Base-by-base conservation (phyloP, 441 rosid species). In the Biscutella laevigata region DNA sequence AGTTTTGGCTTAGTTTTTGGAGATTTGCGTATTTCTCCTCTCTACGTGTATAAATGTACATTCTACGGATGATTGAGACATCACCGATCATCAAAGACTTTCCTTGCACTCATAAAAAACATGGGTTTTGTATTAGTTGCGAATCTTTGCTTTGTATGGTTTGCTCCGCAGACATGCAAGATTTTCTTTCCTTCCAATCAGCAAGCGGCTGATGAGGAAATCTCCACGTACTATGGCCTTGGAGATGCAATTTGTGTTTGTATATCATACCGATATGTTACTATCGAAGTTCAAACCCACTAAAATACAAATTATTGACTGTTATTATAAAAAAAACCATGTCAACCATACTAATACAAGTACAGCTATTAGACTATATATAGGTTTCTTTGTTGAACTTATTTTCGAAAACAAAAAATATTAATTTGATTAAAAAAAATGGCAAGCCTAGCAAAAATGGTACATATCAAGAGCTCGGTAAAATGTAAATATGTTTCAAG, bases 161-260 rank as follows among this genome's bases (percentile, higher is more conserved):
- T 79, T 87, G 49, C 87, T 87, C 48, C 85, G 95, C 25, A 72
- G 96, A 59, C 84, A 81, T 25, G 86, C 82, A 5, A 88, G 82
- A 52, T 65, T 87, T 56, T 68, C 85, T 53, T 75, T 91, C 80
- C 88, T 85, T 70, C 96, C 95, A 91, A 87, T 68, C 82, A 81
- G 59, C 96, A 91, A 69, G 83, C 85, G 2, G 86, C 86, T 4
- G 98, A 91, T 54, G 96, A 85, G 74, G 98, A 87, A 70, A 76
- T 87, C 59, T 81, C 96, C n/a, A 66, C 81, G 1, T 91, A 85
- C 77, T 77, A 80, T 20, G 64, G 67, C 7, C 71, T 71, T 8
- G 76, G 75, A 16, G 67, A 78, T 30, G 58, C 81, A 3, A 63
- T 32, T 53, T n/a, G n/a, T n/a, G n/a, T n/a, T n/a, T n/a, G n/a